Evolutionary conservation across 805 yeast genomes (phyloP), one percentile per base, ranked within the genome.

Genomic region (Cyberlindnera veronae): DNA sequence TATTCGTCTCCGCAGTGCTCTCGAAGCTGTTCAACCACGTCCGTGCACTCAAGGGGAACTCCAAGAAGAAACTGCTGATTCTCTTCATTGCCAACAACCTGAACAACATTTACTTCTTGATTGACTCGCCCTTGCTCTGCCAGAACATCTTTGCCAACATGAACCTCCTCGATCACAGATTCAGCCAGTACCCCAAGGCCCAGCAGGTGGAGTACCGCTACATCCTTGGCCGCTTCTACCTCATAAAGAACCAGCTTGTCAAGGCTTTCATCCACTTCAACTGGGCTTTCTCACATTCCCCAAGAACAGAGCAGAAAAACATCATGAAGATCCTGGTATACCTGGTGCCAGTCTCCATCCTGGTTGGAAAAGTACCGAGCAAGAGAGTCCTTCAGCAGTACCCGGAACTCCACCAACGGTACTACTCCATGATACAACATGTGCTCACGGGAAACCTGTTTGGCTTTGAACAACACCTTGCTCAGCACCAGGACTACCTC

Each of bases 111-210:
- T 79, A 79, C 54, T 75, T 76, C 53, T 62, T 58, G 29, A 69
- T 79, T 17, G 72, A 67, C 22, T 76, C 73, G 22, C 82, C 84
- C 6, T 63, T 77, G 48, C 60, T 77, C 14, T 79, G 85, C 58
- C 69, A 77, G 26, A 78, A 79, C 49, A 77, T 79, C 29, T 77
- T 78, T 51, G 70, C 81, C 24, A 79, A 79, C 55, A 72, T 79
- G 64, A 76, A 72, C 34, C 49, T 74, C 34, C 66, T 79, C 15
- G 62, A 64, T 18, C 60, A 79, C 29, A 66, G 64, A 29, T 68
- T 69, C 38, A 48, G 47, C 3, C 57, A 63, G n/a, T 76, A 69
- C 29, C 55, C 68, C 4, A 63, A 51, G 30, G 57, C 68, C 14
- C 76, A 76, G 46, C 69, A 74, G 32, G 53, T 77, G 6, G 73